phyloP scores from a whole-genome alignment of 768 basidiomycete species.

The Boletellus emodensis region DNA sequence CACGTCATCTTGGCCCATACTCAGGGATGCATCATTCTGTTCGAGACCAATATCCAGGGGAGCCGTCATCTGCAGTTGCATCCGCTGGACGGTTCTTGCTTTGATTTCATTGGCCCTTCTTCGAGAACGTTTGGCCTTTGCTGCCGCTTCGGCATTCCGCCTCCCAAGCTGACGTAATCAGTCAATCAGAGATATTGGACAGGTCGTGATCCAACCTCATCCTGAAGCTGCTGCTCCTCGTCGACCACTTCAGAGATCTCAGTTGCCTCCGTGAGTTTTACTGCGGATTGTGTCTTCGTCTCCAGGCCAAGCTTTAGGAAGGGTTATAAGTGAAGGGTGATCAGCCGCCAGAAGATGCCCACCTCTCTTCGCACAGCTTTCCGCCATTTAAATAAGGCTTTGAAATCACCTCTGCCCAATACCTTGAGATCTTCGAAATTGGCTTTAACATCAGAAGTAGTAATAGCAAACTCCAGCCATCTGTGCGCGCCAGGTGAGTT shows the following conservation, averaged over 20 bases:
- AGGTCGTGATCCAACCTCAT: conserved; percentile 56
- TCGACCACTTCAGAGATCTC: conserved; percentile 68
- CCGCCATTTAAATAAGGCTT: conserved; percentile 88
- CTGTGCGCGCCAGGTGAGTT: conserved; percentile 39
- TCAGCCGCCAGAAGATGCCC: background rate
- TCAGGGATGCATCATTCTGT: conserved; percentile 69
- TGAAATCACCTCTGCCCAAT: conserved; percentile 97
- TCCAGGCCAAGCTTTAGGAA: conserved; percentile 73
- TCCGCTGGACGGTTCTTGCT: conserved; percentile 81
- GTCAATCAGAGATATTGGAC: conserved; percentile 1
- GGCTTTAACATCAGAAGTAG: conserved; percentile 73
- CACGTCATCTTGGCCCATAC: conserved; percentile 77
- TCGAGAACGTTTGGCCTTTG: conserved; percentile 73
- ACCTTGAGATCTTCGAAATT: conserved; percentile 94
- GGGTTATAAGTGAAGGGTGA: conserved; percentile 2
- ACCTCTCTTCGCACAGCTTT: conserved; percentile 85
- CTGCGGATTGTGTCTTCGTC: conserved; percentile 64
- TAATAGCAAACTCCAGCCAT: conserved; percentile 70
- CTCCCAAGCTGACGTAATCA: conserved; percentile 63
- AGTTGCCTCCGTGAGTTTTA: conserved; percentile 71
- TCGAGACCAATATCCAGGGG: conserved; percentile 95
- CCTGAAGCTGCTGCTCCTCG: conserved; percentile 85
- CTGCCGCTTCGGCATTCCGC: conserved; percentile 69
- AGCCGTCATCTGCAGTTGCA: conserved; percentile 97
- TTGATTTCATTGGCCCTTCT: conserved; percentile 87